A percentile compares a stretch with the other conserved stretches of the same genome.
These are phyloP conservation scores for Adenanthera pavonina DNA, from an alignment of 306 rosid species.

Conservation along the genomic window DNA sequence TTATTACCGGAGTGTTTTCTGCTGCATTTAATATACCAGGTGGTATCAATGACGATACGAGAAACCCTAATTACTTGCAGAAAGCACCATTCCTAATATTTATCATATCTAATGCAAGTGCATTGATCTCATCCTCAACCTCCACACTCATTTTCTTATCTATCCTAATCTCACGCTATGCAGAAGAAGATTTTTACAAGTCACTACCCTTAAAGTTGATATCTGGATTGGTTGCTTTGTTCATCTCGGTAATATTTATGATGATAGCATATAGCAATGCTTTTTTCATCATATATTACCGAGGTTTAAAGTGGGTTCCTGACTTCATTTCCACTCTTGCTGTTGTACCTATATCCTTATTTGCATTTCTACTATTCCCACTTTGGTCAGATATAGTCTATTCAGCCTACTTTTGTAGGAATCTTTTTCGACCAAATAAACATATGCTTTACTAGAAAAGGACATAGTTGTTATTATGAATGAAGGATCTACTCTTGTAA, in stretches of 20 bases:
- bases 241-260: conserved; percentile 58
- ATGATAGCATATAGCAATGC: conserved; percentile 54
- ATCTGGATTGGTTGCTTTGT: conserved; percentile 46
- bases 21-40: conserved; percentile 58
- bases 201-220: conserved; percentile 55
- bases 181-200: conserved; percentile 51
- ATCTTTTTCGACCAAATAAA: conserved; percentile 46
- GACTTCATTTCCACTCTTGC: conserved; percentile 33
- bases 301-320: conserved; percentile 46
- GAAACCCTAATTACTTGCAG: conserved; percentile 37
- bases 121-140: conserved; percentile 54
- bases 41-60: conserved; percentile 35
- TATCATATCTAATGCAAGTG: conserved; percentile 45
- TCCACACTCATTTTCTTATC: conserved; percentile 56
- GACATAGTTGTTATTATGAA: background rate
- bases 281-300: conserved; percentile 41
- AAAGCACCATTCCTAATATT: conserved; percentile 42
- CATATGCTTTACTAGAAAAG: conserved; percentile 40
- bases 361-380: conserved; percentile 39
- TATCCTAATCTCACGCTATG: conserved; percentile 57
- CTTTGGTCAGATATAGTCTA: conserved; percentile 47
- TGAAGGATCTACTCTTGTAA: too few species aligned
- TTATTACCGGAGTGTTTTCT: conserved; percentile 56
- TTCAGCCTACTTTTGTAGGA: conserved; percentile 46
- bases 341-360: conserved; percentile 45